Evolutionary conservation across 495 filamentous ascomycete species (phyloP), one percentile per base, ranked within the genome.

Genomic region (Penicillium steckii): DNA sequence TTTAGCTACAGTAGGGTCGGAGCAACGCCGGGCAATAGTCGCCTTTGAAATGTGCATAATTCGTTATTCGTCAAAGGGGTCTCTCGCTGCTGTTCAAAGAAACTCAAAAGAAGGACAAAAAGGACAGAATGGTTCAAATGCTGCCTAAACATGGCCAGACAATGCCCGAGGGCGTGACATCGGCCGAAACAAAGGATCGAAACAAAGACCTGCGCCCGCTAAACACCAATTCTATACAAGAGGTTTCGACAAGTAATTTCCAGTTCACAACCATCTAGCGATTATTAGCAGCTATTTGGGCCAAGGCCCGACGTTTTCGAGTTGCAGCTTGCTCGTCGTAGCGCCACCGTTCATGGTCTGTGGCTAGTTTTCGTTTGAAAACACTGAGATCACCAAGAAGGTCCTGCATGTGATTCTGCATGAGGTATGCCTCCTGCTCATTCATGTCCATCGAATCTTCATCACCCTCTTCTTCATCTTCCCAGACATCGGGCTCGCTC

Each of bases 341-440:
- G 3, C 69, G 71, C 65, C 84, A 86, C 52, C 83, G 71, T 53
- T 77, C 72, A 57, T 80, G 74, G 61, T 98, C 94, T 55, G 92
- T 89, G 13, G 77, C 82, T 29, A 96, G 77, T 73, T 96, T 96
- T 59, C 83, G 80, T 62, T 85, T 86, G 69, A 97, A 95, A 57
- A 95, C 61, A 17, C 81, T 81, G 37, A 98, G 61, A 60, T 95
- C 91, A 47, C 84, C 80, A 49, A 96, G 72, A 48, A 94, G 70
- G 40, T 85, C 82, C 50, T 86, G 78, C 77, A 90, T 84, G 60
- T 80, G 76, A 23, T 79, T 78, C 53, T 90, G 85, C 73, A 88
- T 81, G 43, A 86, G 85, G 27, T 75, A 56, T 0, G 75, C 78
- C 37, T 78, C 74, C 2, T 59, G 43, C n/a, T 78, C 67, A 25